phyloP scores from a whole-genome alignment of 352 stramenopile species.

The Aphanomyces astaci region DNA sequence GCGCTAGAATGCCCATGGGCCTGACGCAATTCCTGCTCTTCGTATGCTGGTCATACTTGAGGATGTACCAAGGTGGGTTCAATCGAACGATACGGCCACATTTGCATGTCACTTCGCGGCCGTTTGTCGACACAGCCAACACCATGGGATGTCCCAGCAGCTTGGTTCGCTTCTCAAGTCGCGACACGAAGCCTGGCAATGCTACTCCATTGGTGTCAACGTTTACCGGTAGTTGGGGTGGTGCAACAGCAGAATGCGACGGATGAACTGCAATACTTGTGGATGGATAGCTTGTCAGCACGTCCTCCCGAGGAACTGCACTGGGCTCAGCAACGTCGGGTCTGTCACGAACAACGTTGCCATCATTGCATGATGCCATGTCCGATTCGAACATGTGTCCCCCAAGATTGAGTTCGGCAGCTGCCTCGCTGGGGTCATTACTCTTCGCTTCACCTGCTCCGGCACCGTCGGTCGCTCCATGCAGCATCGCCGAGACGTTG shows the following conservation, averaged over 20 bases:
- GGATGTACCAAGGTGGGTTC: constrained; percentile 78
- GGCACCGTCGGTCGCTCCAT: too few relatives aligned
- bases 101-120: constrained; percentile 51
- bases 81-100: constrained; percentile 61
- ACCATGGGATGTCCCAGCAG: constrained; percentile 56
- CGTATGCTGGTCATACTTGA: constrained; percentile 82
- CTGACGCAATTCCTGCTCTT: constrained; percentile 61
- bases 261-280: neutral
- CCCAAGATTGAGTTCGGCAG: too few relatives aligned
- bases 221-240: neutral
- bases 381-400: too few relatives aligned
- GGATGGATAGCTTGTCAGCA: neutral
- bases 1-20: neutral
- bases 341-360: too few relatives aligned
- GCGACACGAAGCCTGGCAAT: neutral
- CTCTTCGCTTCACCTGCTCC: too few relatives aligned
- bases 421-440: too few relatives aligned
- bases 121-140: constrained; percentile 36
- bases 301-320: neutral
- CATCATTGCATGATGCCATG: too few relatives aligned
- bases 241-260: neutral
- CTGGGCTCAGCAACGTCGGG: neutral
- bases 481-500: too few relatives aligned
- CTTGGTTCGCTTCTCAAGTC: constrained; percentile 45
- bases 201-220: neutral